phyloP scores from a whole-genome alignment of 1,284 basidiomycete species.

The Ganoderma multipileum region DNA sequence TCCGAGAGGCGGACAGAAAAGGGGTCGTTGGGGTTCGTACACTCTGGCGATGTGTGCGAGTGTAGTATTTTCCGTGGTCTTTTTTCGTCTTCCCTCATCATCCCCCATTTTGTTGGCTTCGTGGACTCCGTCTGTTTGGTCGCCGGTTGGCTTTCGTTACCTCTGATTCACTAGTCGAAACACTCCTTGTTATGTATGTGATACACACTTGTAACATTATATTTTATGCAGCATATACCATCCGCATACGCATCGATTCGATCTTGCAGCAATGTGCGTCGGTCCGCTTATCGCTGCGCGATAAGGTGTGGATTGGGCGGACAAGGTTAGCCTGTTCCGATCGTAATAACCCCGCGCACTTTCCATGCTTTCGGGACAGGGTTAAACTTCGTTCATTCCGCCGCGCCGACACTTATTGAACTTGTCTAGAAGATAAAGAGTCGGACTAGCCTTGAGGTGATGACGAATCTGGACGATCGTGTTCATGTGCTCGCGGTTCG shows the following conservation, averaged over 20 bases:
- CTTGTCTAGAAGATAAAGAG: not conserved
- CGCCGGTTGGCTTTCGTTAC: not conserved
- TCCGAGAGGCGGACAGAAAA: slow-evolving; percentile 1
- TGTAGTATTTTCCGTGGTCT: not conserved
- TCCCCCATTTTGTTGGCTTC: not conserved
- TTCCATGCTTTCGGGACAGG: not conserved
- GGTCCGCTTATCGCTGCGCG: not conserved
- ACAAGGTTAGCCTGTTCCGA: not conserved
- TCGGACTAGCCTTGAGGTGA: not conserved
- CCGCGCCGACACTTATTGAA: not conserved
- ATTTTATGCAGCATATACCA: not conserved
- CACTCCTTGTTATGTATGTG: slow-evolving; percentile 1
- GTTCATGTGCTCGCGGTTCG: not conserved
- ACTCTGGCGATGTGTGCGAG: not conserved
- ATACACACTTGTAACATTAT: not conserved
- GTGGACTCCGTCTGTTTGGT: not conserved
- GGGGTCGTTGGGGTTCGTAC: not conserved
- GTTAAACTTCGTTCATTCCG: not conserved
- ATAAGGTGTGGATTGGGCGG: not conserved
- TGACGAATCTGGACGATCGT: not conserved
- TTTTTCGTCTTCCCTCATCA: not conserved
- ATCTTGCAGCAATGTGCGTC: not conserved
- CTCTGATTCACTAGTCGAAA: not conserved
- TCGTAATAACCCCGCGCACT: not conserved
- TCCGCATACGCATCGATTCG: not conserved